A percentile compares a stretch with the other conserved stretches of the same genome.
Conservation (phyloP, 2,329 filamentous ascomycete genomes). For the Arthrobotrys pseudoclavata region DNA sequence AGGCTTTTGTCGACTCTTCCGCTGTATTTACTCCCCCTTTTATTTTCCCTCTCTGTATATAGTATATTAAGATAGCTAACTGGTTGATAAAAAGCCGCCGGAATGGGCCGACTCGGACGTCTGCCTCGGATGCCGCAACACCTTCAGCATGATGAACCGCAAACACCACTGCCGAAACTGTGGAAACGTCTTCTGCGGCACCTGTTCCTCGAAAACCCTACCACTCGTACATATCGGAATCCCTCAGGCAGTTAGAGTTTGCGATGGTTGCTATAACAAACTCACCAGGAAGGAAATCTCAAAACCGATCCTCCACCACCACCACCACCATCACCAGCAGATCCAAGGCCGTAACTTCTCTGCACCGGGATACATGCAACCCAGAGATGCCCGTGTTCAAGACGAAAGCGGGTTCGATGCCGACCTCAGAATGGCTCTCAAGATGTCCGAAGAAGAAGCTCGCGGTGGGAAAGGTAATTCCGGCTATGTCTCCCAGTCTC, state of each 20-base stretch:
- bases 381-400: constrained; percentile 81
- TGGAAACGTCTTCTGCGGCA: constrained; percentile 95
- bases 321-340: constrained; percentile 60
- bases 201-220: constrained; percentile 90
- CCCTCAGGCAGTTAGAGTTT: constrained; percentile 88
- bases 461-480: constrained; percentile 76
- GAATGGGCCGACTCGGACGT: constrained; percentile 99
- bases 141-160: constrained; percentile 97
- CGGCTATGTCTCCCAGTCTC: constrained; percentile 79
- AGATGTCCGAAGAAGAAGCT: constrained; percentile 97
- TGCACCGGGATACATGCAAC: constrained; percentile 80
- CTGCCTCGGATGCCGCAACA: constrained; percentile 95
- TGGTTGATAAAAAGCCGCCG: constrained; percentile 75
- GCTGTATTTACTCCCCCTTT: constrained; percentile 75
- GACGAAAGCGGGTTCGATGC: constrained; percentile 90
- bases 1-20: constrained; percentile 97
- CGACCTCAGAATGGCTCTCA: constrained; percentile 89
- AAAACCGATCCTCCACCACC: constrained; percentile 62
- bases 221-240: constrained; percentile 94
- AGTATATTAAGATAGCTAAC: constrained; percentile 17
- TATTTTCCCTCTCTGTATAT: neutral
- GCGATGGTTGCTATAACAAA: constrained; percentile 90
- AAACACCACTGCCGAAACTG: constrained; percentile 99
- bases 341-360: constrained; percentile 68
- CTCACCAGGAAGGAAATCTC: constrained; percentile 39